Evolutionary conservation across 495 filamentous ascomycete species (phyloP), one percentile per base, ranked within the genome.

Genomic region (Melanomma pulvis-pyrius): DNA sequence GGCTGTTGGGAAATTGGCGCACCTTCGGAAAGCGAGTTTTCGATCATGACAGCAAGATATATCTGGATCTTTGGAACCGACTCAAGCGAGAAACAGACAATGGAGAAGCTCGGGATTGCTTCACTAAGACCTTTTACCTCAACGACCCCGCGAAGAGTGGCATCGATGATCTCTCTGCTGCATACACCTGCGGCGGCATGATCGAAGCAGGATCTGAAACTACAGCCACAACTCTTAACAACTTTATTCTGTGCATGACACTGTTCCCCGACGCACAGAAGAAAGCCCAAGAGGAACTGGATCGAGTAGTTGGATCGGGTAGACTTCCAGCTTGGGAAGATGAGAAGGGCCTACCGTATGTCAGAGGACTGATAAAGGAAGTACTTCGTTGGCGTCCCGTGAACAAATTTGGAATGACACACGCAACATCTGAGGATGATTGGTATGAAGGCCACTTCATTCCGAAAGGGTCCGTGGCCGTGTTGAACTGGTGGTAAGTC

Each of bases 131-230:
- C n/a, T 72, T 72, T 39, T 68, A 70, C 49, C 55, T 71, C 21
- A 60, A 67, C 36, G 56, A 71, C 51, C 72, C 71, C 21, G 54
- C 63, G 24, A 71, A 70, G 17, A 59, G 65, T 46, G 67, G 67
- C 15, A 62, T 77, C 44, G 67, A 72, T 58, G 74, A 77, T 22
- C 57, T 68, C 13, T 53, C 56, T 12, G 71, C 72, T 2, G 71
- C 70, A 19, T 69, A 74, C 52, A 67, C 71, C 4, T 66, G 66
- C 32, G 69, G 74, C 26, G 72, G 72, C 7, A 46, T 77, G 39
- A 67, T 77, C n/a, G 74, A 73, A 41, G 75, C 73, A 15, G 75
- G 75, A 2, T 61, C 65, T 2, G 75, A 76, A 29, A 75, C 75
- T 7, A 77, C 73, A 2, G 60, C 48, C n/a, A 65, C 65, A 17